Evolutionary conservation across 83 land plant species (phyloP).

Genomic region (Picea engelmannii): DNA sequence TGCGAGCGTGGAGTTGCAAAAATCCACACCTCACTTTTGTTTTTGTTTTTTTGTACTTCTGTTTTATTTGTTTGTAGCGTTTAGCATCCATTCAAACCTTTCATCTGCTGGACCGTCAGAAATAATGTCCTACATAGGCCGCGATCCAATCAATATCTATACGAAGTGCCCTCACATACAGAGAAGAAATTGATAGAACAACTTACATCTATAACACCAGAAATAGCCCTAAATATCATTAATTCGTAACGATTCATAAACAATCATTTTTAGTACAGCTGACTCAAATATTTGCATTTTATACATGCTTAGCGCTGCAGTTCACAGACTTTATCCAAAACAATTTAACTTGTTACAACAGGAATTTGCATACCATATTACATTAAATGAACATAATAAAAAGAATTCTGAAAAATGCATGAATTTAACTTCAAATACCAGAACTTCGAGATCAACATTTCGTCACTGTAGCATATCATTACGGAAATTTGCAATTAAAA

Average conservation of each 20-base stretch:
- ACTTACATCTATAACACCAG: background rate
- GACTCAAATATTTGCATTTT: background rate
- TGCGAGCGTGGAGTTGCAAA: background rate
- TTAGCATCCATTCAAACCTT: slow-evolving; percentile 1
- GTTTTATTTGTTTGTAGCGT: background rate
- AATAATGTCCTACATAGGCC: background rate
- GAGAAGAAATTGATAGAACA: background rate
- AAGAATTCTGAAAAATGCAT: background rate
- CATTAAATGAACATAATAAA: background rate
- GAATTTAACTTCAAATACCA: background rate
- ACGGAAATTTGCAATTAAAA: background rate
- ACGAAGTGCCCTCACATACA: background rate
- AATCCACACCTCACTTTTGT: background rate
- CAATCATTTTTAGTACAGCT: background rate
- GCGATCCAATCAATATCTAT: background rate
- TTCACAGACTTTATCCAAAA: background rate
- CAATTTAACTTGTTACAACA: background rate
- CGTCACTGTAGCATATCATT: background rate
- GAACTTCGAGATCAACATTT: background rate
- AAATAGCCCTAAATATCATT: slow-evolving; percentile 2
- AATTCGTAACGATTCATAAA: background rate
- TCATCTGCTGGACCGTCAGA: background rate
- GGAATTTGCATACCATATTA: background rate
- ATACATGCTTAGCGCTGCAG: background rate
- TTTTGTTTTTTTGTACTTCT: background rate